Conservation (phyloP, 768 basidiomycete species). For the Macrolepiota albuminosa region DNA sequence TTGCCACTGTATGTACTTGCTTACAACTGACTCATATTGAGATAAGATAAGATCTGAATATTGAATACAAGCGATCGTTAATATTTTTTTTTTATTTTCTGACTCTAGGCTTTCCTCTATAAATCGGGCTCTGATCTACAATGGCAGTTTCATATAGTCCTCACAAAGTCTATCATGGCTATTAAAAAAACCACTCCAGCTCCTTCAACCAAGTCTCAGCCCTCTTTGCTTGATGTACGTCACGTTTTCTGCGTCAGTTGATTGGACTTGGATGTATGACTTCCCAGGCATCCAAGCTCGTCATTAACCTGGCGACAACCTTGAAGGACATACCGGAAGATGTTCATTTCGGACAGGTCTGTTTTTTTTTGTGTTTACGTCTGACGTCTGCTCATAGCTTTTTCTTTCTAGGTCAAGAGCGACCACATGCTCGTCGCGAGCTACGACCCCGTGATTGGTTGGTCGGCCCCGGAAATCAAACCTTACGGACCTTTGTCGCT, state of each 20-base stretch:
- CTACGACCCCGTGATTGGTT: slow-evolving; percentile 61
- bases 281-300: slow-evolving; percentile 51
- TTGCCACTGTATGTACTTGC: no score
- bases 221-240: slow-evolving; percentile 17
- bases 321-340: slow-evolving; percentile 50
- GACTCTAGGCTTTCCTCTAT: background rate
- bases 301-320: slow-evolving; percentile 37
- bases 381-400: background rate
- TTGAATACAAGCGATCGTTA: background rate
- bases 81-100: background rate
- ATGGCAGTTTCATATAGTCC: background rate
- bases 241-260: background rate
- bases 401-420: slow-evolving; percentile 41
- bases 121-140: background rate
- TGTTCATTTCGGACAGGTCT: slow-evolving; percentile 55
- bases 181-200: slow-evolving; percentile 8
- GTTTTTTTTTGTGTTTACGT: slow-evolving; percentile 9
- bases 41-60: background rate
- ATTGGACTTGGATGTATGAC: background rate
- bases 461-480: slow-evolving; percentile 69
- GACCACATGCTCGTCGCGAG: slow-evolving; percentile 76
- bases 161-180: slow-evolving; percentile 14
- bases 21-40: slow-evolving; percentile 14
- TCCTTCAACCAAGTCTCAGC: slow-evolving; percentile 3
- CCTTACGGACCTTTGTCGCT: slow-evolving; percentile 66